phyloP scores from a whole-genome alignment of 768 basidiomycete species.

The Solioccasus polychromus region DNA sequence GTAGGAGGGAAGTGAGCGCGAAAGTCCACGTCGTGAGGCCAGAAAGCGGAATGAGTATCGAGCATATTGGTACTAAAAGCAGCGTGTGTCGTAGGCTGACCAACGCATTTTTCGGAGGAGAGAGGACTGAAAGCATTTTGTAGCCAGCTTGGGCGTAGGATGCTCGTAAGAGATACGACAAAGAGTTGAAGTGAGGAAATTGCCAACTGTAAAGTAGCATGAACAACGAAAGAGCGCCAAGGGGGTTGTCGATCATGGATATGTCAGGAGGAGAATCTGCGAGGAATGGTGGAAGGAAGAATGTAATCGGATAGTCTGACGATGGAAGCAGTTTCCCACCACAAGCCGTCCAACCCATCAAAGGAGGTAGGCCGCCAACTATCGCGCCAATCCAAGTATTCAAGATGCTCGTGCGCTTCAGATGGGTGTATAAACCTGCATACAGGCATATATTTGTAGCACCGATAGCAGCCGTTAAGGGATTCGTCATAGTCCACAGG shows the following conservation, averaged over 20 bases:
- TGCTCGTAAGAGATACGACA: conserved; percentile 83
- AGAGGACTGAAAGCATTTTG: conserved; percentile 83
- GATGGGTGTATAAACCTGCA: conserved; percentile 87
- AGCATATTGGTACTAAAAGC: conserved; percentile 74
- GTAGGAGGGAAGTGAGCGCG: conserved; percentile 69
- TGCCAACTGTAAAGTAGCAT: conserved; percentile 94
- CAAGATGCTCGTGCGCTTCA: conserved; percentile 76
- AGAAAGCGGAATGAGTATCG: conserved; percentile 78
- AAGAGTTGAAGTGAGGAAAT: conserved; percentile 95
- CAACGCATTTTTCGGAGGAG: conserved; percentile 75
- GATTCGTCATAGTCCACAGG: conserved; percentile 81
- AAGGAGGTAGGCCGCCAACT: conserved; percentile 88
- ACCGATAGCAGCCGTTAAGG: conserved; percentile 81
- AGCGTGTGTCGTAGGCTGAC: conserved; percentile 83
- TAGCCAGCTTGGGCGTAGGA: conserved; percentile 94
- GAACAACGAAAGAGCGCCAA: conserved; percentile 78
- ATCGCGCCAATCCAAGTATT: conserved; percentile 97
- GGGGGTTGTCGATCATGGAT: conserved; percentile 70
- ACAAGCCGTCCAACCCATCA: conserved; percentile 99
- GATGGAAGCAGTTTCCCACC: conserved; percentile 75
- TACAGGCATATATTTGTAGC: conserved; percentile 84
- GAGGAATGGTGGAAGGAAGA: conserved; percentile 64
- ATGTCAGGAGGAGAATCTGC: conserved; percentile 39
- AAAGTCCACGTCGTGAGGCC: conserved; percentile 94
- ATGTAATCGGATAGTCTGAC: conserved; percentile 51